These are phyloP conservation scores for Cudoniella acicularis DNA, from an alignment of 495 filamentous ascomycete species.

Conservation along the genomic window DNA sequence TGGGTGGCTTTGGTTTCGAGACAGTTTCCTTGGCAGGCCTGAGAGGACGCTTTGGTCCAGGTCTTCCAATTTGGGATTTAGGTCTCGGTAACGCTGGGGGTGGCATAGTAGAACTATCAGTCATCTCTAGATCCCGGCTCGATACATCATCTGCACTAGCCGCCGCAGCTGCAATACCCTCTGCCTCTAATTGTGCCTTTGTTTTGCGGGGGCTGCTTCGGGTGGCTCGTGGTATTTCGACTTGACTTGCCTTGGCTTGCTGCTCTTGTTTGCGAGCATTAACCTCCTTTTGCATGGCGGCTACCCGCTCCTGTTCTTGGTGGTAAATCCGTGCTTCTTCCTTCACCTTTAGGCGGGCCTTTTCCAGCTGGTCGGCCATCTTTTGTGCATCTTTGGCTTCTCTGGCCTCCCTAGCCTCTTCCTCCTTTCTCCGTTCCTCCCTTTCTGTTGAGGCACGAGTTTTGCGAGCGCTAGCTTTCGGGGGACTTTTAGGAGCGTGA, in stretches of 20 bases:
- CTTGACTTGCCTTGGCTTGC: conserved; percentile 34
- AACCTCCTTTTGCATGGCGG: conserved; percentile 42
- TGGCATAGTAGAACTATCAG: conserved; percentile 48
- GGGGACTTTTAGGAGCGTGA: conserved; percentile 34
- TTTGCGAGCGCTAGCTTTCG: conserved; percentile 49
- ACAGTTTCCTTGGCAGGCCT: conserved; percentile 67
- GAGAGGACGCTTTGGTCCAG: conserved; percentile 55
- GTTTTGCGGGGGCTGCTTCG: conserved; percentile 47
- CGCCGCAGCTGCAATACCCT: conserved; percentile 33
- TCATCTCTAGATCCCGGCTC: conserved; percentile 42
- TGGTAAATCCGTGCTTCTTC: conserved; percentile 60
- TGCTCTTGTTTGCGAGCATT: conserved; percentile 39
- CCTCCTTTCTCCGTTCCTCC: conserved; percentile 46
- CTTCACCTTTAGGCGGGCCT: conserved; percentile 50
- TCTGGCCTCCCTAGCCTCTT: conserved; percentile 48
- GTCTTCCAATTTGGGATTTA: conserved; percentile 45
- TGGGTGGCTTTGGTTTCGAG: conserved; percentile 67
- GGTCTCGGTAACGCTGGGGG: conserved; percentile 55
- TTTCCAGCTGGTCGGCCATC: conserved; percentile 50
- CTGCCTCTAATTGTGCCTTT: conserved; percentile 44
- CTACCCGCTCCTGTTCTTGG: conserved; percentile 57
- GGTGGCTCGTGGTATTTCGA: conserved; percentile 37
- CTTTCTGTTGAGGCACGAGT: conserved; percentile 74
- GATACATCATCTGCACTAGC: conserved; percentile 33
- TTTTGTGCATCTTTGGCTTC: conserved; percentile 48